These are phyloP conservation scores for Candolleomyces eurysporus DNA, from an alignment of 768 basidiomycete genomes.

Conservation along the genomic window DNA sequence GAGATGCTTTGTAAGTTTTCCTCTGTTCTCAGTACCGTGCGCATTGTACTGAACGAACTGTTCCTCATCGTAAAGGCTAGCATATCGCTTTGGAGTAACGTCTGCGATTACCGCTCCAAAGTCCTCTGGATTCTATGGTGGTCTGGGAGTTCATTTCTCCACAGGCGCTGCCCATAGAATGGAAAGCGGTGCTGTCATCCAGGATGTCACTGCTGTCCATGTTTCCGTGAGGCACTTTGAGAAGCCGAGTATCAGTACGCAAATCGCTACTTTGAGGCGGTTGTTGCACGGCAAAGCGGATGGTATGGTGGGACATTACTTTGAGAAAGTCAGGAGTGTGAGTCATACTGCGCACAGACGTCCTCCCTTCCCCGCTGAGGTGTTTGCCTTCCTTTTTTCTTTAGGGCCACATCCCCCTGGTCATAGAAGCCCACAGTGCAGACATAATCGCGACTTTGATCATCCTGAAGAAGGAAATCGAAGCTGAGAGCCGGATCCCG, in stretches of 20 bases:
- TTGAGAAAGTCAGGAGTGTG: conserved; percentile 45
- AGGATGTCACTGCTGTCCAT: conserved; percentile 66
- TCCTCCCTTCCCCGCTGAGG: not conserved
- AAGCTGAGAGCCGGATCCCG: conserved; percentile 36
- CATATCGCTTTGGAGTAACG: conserved; percentile 72
- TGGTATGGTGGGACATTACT: conserved; percentile 41
- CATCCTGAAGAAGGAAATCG: conserved; percentile 63
- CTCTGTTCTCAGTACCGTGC: not conserved
- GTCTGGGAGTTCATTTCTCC: conserved; percentile 67
- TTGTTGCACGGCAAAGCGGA: conserved; percentile 49
- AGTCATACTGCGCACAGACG: conserved; percentile 2
- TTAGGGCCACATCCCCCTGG: conserved; percentile 70
- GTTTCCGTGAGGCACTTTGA: conserved; percentile 53
- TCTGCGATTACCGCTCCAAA: conserved; percentile 62
- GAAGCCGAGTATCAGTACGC: conserved; percentile 69
- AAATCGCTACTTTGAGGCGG: conserved; percentile 70
- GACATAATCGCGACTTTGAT: conserved; percentile 82
- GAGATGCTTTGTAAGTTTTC: conserved; percentile 64
- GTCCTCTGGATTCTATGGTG: conserved; percentile 51
- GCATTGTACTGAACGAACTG: not conserved
- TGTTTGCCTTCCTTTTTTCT: not conserved
- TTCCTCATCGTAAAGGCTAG: conserved; percentile 41
- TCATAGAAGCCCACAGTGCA: conserved; percentile 72
- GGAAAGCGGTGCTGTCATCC: conserved; percentile 58
- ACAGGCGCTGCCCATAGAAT: conserved; percentile 58